Evolutionary conservation across 1,284 basidiomycete species (phyloP), one percentile per base, ranked within the genome.

Genomic region (Lignosus rhinocerotis): DNA sequence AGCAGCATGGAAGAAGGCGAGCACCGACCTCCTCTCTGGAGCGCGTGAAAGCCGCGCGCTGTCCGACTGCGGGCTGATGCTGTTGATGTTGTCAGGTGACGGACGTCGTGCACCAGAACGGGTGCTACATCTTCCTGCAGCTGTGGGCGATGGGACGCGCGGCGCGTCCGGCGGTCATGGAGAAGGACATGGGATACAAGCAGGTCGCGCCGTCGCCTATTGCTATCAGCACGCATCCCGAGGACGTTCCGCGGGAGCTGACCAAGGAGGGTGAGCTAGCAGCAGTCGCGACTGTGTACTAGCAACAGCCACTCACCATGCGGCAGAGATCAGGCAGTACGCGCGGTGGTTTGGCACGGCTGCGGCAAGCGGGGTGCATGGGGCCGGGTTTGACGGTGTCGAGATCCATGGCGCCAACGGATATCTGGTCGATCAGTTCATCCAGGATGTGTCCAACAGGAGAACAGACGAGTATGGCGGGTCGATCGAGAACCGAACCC

Each of bases 381-480:
- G 46, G 31, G 50, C 50, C 12, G 50, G 50, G 10, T 51, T 51
- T 39, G 48, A 74, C 53, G 73, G 72, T 16, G 68, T 73, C 25
- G 71, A 74, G 59, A 58, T 75, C 6, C 72, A 73, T 50, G 65
- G 63, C 31, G 70, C 73, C 7, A 73, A 75, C 41, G 75, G 76
- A 2, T 75, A 73, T 56, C 66, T 77, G 2, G 16, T 72, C 19
- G 75, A 77, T 59, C 73, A 76, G 61, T 77, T 76, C 66, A 21
- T 74, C 30, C 72, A 76, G 43, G 66, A 70, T 44, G 65, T 66
- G 0, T 61, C 75, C 45, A 85, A 85, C 72, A 71, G 78, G 34
- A 78, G 83, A 33, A 80, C 78, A 11, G 85, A 86, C 69, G 71
- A 76, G 41, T 87, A 83, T 66, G 84, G 84, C n/a, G 84, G 84